phyloP scores from a whole-genome alignment of 371 early-diverging fungal genomes.

The Dipsacomyces acuminosporus region DNA sequence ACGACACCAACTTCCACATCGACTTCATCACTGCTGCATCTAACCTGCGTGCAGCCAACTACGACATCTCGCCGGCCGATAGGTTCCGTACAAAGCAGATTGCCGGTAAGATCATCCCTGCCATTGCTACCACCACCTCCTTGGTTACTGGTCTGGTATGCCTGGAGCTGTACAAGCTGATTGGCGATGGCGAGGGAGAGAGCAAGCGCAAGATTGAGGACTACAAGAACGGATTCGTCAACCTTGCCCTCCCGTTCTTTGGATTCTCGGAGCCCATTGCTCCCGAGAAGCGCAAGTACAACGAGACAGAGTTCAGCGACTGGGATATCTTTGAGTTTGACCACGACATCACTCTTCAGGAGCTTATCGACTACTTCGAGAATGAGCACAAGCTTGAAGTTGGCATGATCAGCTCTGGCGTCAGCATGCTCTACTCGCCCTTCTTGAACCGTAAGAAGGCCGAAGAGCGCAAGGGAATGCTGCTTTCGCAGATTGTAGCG shows the following conservation, averaged over 20 bases:
- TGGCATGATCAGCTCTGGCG: conserved; percentile 92
- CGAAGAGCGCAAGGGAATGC: conserved; percentile 71
- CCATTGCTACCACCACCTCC: conserved; percentile 99
- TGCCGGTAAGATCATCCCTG: conserved; percentile 99
- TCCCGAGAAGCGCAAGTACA: conserved; percentile 77
- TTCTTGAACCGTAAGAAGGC: conserved; percentile 85
- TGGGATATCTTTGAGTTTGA: conserved; percentile 97
- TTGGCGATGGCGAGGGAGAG: conserved; percentile 51
- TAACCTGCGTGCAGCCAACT: conserved; percentile 97
- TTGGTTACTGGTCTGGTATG: conserved; percentile 98
- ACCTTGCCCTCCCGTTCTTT: conserved; percentile 99
- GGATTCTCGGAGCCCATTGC: conserved; percentile 98
- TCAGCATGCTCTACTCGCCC: conserved; percentile 90
- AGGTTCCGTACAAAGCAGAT: conserved; percentile 98
- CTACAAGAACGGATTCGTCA: conserved; percentile 99
- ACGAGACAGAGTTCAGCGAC: conserved; percentile 81
- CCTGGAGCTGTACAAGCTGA: conserved; percentile 94
- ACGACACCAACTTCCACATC: conserved; percentile 99
- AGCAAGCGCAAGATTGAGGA: conserved; percentile 73
- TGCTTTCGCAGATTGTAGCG: conserved; percentile 72
- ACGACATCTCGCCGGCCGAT: conserved; percentile 90
- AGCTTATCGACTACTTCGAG: conserved; percentile 85
- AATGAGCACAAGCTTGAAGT: conserved; percentile 81
- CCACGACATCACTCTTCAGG: conserved; percentile 80
- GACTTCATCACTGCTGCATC: conserved; percentile 98